Evolutionary conservation across 495 filamentous ascomycete species (phyloP).

Genomic region (Haplographium delicatum): DNA sequence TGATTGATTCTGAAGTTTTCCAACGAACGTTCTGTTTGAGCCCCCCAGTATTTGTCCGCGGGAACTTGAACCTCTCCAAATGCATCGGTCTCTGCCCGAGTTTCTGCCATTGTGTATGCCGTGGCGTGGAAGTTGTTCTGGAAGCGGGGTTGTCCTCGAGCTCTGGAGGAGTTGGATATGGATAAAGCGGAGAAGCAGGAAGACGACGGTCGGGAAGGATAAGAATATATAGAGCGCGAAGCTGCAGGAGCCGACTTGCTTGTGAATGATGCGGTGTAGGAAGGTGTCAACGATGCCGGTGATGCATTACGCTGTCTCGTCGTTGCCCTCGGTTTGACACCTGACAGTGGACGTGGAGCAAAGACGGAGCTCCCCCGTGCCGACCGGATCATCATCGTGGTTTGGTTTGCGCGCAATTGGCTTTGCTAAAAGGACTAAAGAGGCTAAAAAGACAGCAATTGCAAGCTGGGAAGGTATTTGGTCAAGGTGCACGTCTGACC

Average conservation of each 20-base stretch:
- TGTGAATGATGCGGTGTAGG: conserved; percentile 2
- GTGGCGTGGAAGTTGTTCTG: conserved; percentile 44
- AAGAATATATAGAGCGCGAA: conserved; percentile 11
- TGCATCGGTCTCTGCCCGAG: conserved; percentile 88
- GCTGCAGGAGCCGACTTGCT: not conserved
- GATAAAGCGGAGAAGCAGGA: no score
- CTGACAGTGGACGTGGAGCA: conserved; percentile 16
- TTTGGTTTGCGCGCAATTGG: not conserved
- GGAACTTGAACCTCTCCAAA: conserved; percentile 94
- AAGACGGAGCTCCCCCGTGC: conserved; percentile 17
- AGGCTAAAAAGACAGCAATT: not conserved
- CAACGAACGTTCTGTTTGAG: conserved; percentile 94
- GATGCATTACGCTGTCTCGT: conserved; percentile 1
- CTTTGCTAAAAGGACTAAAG: no score
- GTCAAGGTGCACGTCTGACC: no score
- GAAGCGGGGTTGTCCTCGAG: conserved; percentile 21
- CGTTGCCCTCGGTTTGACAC: conserved; percentile 21
- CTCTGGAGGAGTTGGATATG: conserved; percentile 6
- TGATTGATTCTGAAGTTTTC: conserved; percentile 99
- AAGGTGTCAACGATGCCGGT: not conserved
- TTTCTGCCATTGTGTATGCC: conserved; percentile 45
- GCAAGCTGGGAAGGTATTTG: no score
- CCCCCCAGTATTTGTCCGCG: conserved; percentile 96
- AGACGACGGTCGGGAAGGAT: not conserved
- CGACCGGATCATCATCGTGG: conserved; percentile 25